Evolutionary conservation across 2,329 filamentous ascomycete genomes (phyloP).

Genomic region (Sporothrix globosa): DNA sequence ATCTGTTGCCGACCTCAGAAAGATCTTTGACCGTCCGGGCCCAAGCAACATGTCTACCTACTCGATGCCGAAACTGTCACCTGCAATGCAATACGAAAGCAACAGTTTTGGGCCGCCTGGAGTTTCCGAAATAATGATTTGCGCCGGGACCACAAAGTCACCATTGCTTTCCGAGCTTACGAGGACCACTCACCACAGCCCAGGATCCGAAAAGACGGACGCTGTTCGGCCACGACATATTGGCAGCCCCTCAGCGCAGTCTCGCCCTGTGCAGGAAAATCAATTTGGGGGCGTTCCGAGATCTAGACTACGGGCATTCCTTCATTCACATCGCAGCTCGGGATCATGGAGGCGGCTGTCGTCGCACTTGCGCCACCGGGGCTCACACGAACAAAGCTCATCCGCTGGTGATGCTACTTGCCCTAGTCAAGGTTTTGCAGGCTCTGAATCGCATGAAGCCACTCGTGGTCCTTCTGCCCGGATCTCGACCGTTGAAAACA

Average conservation of each 20-base stretch:
- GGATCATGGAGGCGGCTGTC: constrained; percentile 21
- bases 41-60: neutral
- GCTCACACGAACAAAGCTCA: neutral
- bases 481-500: neutral
- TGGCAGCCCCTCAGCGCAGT: no score
- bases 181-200: neutral
- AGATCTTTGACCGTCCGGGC: constrained; percentile 19
- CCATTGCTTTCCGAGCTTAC: neutral
- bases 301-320: neutral
- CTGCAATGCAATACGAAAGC: neutral
- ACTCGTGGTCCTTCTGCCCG: neutral
- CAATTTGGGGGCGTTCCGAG: neutral
- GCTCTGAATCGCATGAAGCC: neutral
- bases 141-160: neutral
- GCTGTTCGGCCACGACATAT: no score
- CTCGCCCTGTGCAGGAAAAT: neutral
- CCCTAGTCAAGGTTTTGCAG: neutral
- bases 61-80: neutral
- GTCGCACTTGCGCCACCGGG: neutral
- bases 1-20: constrained; percentile 25
- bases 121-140: no score
- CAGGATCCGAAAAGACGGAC: neutral
- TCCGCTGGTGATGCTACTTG: neutral
- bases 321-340: neutral
- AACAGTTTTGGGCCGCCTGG: neutral